Evolutionary conservation across 768 basidiomycete genomes (phyloP), one percentile per base, ranked within the genome.

Genomic region (Leccinum uliginosum): DNA sequence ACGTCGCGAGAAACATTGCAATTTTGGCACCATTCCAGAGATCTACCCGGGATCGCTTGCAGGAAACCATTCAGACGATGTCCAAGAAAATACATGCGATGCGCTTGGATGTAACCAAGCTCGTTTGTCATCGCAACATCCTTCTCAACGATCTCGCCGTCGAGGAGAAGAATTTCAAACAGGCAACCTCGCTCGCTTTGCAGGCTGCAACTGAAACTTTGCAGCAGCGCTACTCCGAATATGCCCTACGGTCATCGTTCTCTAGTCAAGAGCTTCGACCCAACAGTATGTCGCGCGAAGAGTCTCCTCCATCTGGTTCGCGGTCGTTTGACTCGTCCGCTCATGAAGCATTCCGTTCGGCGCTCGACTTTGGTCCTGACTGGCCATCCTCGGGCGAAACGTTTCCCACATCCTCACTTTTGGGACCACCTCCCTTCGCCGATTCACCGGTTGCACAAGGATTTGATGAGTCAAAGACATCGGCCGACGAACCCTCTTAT

Each of bases 11-110:
- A 43, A 96, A 95, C 64, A 79, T 98, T 21, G 86, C 86, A 2
- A 82, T 89, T 44, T 78, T 98, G 38, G 88, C 91, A 15, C 95
- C 97, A 3, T 95, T 98, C 71, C 91, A 87, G 65, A 83, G 83
- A 49, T 77, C 85, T 9, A 94, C 94, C 4, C 83, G 94, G 48
- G 89, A 92, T 59, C 82, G 86, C 46, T 79, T 99, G 26, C 73
- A 81, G 23, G 63, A 73, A 23, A 78, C 84, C 3, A 75, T 94
- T 17, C 83, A 85, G 62, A 74, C 72, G 17, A 75, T 87, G 12
- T 83, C 87, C 8, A 85, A 81, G 65, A 80, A 82, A 40, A 74
- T 98, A 50, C 82, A 80, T 63, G 77, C 79, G 59, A 73, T 84
- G 49, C 83, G 92, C 48, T 74, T 96, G 51, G 84, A 90, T n/a